These are phyloP conservation scores for Dictyostelium intermedium DNA, from an alignment of 78 protist species.

Conservation along the genomic window DNA sequence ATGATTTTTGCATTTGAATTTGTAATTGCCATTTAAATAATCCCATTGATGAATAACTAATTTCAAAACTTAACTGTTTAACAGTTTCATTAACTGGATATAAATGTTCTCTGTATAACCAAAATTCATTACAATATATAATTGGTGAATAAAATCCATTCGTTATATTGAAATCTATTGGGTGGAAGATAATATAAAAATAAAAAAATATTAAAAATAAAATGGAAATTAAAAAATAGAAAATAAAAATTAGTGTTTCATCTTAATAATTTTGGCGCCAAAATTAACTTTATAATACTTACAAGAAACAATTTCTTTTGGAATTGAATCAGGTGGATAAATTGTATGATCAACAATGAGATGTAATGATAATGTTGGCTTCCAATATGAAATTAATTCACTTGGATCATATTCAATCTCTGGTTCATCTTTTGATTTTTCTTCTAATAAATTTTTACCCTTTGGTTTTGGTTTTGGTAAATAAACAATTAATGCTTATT, in stretches of 20 bases:
- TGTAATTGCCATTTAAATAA: conserved; percentile 76
- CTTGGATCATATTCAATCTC: conserved; percentile 21
- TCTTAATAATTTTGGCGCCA: background rate
- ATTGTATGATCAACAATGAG: conserved; percentile 73
- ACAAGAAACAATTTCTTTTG: conserved; percentile 37
- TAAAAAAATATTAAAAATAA: too few relatives aligned
- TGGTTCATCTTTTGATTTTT: background rate
- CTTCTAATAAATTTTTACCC: conserved; percentile 64
- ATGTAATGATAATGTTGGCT: conserved; percentile 69
- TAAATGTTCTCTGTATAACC: conserved; percentile 74
- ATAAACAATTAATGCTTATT: conserved; percentile 31
- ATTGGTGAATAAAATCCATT: conserved; percentile 78
- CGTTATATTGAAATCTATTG: conserved; percentile 16
- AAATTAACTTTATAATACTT: too few relatives aligned
- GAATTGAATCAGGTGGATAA: conserved; percentile 74
- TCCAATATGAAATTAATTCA: conserved; percentile 77
- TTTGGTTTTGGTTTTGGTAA: conserved; percentile 57
- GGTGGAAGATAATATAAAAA: too few relatives aligned
- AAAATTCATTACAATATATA: conserved; percentile 86
- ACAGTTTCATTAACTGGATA: conserved; percentile 74
- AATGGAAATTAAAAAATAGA: background rate
- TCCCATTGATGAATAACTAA: conserved; percentile 27
- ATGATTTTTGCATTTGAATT: conserved; percentile 77
- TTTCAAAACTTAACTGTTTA: conserved; percentile 4
- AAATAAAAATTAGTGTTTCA: background rate